Percentiles rank a stretch among this genome's conserved stretches.
These are phyloP conservation scores for Batrachochytrium dendrobatidis DNA, from an alignment of 371 early-diverging fungal species.

Conservation along the genomic window DNA sequence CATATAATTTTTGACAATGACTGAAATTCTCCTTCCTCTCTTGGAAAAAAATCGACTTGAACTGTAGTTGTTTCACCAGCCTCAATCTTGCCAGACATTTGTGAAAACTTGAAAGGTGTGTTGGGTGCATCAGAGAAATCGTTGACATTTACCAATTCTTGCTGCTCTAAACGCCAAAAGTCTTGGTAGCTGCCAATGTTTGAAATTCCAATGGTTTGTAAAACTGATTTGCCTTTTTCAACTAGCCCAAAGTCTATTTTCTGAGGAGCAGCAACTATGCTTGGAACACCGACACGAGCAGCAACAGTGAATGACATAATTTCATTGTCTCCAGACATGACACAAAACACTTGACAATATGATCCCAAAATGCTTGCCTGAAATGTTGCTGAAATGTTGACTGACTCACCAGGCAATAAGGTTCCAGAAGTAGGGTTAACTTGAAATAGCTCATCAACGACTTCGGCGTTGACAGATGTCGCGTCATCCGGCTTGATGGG, in stretches of 20 bases:
- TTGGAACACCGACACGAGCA: slow-evolving; percentile 34
- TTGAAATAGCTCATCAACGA: slow-evolving; percentile 11
- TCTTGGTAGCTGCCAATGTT: slow-evolving; percentile 39
- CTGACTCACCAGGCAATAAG: slow-evolving; percentile 29
- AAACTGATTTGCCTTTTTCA: slow-evolving; percentile 18
- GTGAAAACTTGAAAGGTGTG: slow-evolving; percentile 14
- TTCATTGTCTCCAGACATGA: slow-evolving; percentile 33
- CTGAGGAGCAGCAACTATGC: slow-evolving; percentile 19
- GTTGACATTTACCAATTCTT: not conserved
- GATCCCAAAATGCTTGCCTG: slow-evolving; percentile 24
- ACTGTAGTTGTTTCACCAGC: slow-evolving; percentile 25
- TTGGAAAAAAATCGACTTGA: slow-evolving; percentile 27
- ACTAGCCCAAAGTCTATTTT: slow-evolving; percentile 39
- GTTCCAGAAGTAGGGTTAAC: slow-evolving; percentile 28
- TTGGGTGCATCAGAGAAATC: not conserved
- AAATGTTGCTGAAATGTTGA: slow-evolving; percentile 34
- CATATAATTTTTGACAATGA: slow-evolving; percentile 23
- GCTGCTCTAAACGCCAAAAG: slow-evolving; percentile 31
- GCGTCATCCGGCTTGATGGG: slow-evolving; percentile 9
- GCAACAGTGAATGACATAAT: slow-evolving; percentile 34
- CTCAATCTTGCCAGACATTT: slow-evolving; percentile 25
- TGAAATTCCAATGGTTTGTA: slow-evolving; percentile 25
- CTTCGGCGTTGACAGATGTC: slow-evolving; percentile 15
- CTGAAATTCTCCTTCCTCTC: slow-evolving; percentile 28
- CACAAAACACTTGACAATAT: slow-evolving; percentile 36